Conservation (phyloP, 1,284 basidiomycete species). For the Grifola frondosa region DNA sequence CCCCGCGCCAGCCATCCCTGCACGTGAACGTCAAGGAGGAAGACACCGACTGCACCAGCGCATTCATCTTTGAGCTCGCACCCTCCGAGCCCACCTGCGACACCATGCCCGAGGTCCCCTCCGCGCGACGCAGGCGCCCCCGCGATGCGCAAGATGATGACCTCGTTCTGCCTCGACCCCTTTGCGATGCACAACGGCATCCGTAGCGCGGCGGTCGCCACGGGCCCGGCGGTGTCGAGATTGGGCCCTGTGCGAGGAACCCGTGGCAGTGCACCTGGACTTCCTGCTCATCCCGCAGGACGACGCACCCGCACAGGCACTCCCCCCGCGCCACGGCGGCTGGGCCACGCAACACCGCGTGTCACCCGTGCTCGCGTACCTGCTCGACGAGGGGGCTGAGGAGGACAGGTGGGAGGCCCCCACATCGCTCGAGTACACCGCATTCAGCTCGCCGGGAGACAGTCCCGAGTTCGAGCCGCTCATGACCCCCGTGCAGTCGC, state of each 20-base stretch:
- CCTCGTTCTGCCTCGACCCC: conserved; percentile 69
- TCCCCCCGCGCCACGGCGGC: too few relatives aligned
- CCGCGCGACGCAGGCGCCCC: conserved; percentile 64
- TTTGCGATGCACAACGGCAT: conserved; percentile 62
- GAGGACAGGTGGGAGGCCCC: too few relatives aligned
- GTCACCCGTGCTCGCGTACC: conserved; percentile 12
- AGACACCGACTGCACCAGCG: conserved; percentile 13
- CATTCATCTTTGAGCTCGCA: conserved; percentile 28
- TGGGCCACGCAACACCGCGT: conserved; percentile 1
- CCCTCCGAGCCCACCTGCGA: conserved; percentile 13
- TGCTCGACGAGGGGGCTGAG: conserved; percentile 4
- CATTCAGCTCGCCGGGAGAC: background rate
- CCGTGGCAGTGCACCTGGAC: conserved; percentile 13
- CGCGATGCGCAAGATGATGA: conserved; percentile 71
- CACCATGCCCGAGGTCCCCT: conserved; percentile 56
- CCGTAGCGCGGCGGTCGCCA: conserved; percentile 12
- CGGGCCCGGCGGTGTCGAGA: conserved; percentile 17
- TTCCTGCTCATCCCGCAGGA: conserved; percentile 7
- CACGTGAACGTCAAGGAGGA: conserved; percentile 11
- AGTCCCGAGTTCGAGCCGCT: conserved; percentile 11
- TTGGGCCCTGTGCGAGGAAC: conserved; percentile 23
- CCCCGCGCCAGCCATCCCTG: background rate
- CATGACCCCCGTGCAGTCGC: conserved; percentile 16
- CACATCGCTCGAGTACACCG: background rate
- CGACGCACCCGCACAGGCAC: too few relatives aligned